Evolutionary conservation across 495 filamentous ascomycete species (phyloP), one percentile per base, ranked within the genome.

Genomic region (Pseudoneurospora amorphoporcata): DNA sequence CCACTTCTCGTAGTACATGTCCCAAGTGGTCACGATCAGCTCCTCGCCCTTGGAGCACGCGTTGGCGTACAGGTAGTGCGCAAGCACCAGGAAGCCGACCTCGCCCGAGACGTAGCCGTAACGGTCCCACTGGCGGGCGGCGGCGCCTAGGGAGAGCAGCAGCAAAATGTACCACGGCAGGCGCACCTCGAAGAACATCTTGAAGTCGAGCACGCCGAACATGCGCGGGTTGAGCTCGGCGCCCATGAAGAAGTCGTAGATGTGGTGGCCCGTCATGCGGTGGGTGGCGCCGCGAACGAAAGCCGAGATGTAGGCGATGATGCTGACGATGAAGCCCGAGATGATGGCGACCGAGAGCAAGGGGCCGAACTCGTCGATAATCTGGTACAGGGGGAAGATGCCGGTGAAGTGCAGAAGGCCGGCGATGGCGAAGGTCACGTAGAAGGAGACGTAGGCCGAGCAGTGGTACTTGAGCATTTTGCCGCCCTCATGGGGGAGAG

Each of bases 1-100:
- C 93, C 94, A 97, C 86, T 99, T 99, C 86, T 99, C 95, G 79
- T 95, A 94, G 86, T 97, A 97, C 93, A 99, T 98, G 81, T 99
- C 95, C 81, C 95, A 99, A 23, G 95, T 97, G 10, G 92, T 92
- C 68, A 93, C 86, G 83, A 99, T 97, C 77, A 93, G 88, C 84
- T 99, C 94, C 84, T 99, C 95, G 69, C 92, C 95, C 84, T 99
- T 99, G 75, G 91, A 90, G 84, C 94, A 97, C 61, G 96, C 95
- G 82, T 97, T 97, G 79, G 94, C 94, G 78, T 99, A 99, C 41
- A 98, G 86, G 82, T 91, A 98, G 79, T 98, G 95, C 14, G 95
- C 95, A 88, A 98, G 89, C 68, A 97, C 79, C 45, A 98, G 82
- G 86, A 99, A 98, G 72, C 85, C 84, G 70, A 97, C 90, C 81